Percentiles rank a stretch among this genome's conserved stretches.
Evolutionary conservation across 495 filamentous ascomycete species (phyloP).

Genomic region (Pyrenula aspistea): DNA sequence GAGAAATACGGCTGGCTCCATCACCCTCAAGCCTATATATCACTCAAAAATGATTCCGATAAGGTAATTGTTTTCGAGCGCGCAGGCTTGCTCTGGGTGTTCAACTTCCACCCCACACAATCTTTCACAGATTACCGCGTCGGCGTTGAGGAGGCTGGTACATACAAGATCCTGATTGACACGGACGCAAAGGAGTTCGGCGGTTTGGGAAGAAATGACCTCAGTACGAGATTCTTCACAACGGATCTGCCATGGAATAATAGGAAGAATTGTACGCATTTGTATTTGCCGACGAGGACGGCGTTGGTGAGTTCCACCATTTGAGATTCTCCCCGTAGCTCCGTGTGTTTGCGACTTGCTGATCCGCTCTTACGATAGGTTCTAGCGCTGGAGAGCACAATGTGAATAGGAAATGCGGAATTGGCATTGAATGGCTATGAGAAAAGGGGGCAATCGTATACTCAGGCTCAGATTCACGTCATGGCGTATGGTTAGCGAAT

Average conservation of each 20-base stretch:
- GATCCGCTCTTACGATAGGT: constrained; percentile 21
- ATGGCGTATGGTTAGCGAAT: too few relatives aligned
- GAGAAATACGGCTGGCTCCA: constrained; percentile 90
- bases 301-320: constrained; percentile 57
- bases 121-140: constrained; percentile 91
- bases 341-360: constrained; percentile 1
- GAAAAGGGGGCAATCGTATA: too few relatives aligned
- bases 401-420: constrained; percentile 13
- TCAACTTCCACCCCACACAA: constrained; percentile 85
- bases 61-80: constrained; percentile 96
- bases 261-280: constrained; percentile 76
- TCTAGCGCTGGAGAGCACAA: constrained; percentile 37
- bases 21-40: constrained; percentile 75
- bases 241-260: constrained; percentile 82
- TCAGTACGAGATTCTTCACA: constrained; percentile 77
- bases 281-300: constrained; percentile 79
- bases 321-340: too few relatives aligned
- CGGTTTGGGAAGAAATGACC: constrained; percentile 64
- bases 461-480: too few relatives aligned
- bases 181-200: constrained; percentile 68
- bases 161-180: constrained; percentile 80
- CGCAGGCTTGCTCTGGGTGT: constrained; percentile 80
- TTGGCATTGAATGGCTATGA: too few relatives aligned
- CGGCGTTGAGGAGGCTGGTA: constrained; percentile 72
- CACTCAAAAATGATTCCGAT: constrained; percentile 85